Evolutionary conservation across 768 basidiomycete species (phyloP).

Genomic region (Crucibulum laeve): DNA sequence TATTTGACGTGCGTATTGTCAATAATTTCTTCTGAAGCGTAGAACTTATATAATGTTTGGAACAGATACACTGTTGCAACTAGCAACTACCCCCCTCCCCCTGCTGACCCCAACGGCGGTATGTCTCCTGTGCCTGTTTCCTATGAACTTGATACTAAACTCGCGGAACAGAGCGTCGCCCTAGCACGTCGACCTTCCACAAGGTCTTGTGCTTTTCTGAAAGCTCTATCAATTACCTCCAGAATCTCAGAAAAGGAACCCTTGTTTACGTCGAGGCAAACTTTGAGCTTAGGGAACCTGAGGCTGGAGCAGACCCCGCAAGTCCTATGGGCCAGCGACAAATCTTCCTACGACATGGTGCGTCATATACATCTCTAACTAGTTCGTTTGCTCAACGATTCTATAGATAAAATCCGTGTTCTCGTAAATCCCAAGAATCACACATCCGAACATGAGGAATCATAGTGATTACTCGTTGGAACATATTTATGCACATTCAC

Average conservation of each 20-base stretch:
- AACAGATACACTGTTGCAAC: constrained; percentile 77
- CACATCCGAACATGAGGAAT: too few species aligned
- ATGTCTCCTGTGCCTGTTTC: constrained; percentile 16
- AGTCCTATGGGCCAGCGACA: constrained; percentile 74
- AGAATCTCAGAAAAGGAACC: constrained; percentile 61
- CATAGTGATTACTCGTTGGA: too few species aligned
- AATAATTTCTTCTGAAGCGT: not conserved
- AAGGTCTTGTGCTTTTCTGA: constrained; percentile 71
- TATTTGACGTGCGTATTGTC: constrained; percentile 57
- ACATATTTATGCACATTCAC: too few species aligned
- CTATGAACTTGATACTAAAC: not conserved
- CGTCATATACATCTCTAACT: constrained; percentile 10
- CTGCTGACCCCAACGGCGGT: constrained; percentile 61
- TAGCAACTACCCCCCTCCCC: constrained; percentile 51
- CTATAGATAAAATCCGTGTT: constrained; percentile 50
- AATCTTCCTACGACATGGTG: constrained; percentile 80
- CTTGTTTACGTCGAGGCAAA: constrained; percentile 79
- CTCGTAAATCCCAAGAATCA: constrained; percentile 31
- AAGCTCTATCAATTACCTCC: constrained; percentile 56
- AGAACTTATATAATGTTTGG: not conserved
- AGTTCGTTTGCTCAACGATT: constrained; percentile 3
- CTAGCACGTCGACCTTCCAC: constrained; percentile 67
- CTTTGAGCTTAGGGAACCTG: constrained; percentile 74
- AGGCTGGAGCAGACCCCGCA: constrained; percentile 57
- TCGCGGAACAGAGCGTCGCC: constrained; percentile 40